Evolutionary conservation across 1,284 basidiomycete genomes (phyloP).

Genomic region (Cutaneotrichosporon cyanovorans): DNA sequence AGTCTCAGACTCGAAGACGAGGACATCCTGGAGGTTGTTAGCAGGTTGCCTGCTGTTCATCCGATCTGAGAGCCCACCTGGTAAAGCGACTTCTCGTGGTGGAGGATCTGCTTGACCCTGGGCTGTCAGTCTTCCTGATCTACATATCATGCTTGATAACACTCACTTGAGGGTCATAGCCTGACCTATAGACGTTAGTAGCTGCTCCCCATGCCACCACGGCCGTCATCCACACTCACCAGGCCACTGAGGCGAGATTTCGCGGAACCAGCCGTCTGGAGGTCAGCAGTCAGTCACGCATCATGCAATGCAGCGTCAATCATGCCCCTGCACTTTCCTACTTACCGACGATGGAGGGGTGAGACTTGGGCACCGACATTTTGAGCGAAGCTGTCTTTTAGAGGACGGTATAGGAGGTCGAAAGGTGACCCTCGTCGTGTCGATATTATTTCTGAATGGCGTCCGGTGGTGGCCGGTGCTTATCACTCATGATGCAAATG

Average conservation of each 20-base stretch:
- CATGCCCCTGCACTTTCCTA: background rate
- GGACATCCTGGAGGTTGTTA: constrained; percentile 64
- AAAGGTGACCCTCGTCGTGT: no score
- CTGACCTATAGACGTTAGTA: constrained; percentile 51
- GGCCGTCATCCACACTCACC: constrained; percentile 49
- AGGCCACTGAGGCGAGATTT: constrained; percentile 95
- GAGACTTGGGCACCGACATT: constrained; percentile 32
- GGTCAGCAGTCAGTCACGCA: background rate
- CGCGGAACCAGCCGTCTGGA: constrained; percentile 86
- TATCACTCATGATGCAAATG: no score
- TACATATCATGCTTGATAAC: background rate
- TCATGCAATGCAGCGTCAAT: background rate
- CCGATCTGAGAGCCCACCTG: constrained; percentile 31
- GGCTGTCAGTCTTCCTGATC: constrained; percentile 10
- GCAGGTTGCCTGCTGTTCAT: no score
- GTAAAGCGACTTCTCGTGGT: constrained; percentile 85
- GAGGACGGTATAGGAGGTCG: no score
- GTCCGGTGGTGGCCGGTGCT: no score
- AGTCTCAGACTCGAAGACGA: constrained; percentile 89
- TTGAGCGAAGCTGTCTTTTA: constrained; percentile 2
- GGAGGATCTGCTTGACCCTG: constrained; percentile 85
- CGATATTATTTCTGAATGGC: no score
- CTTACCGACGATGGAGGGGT: constrained; percentile 41
- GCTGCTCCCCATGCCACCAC: background rate
- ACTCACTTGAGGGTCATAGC: constrained; percentile 76